Evolutionary conservation across 2,329 filamentous ascomycete species (phyloP), one percentile per base, ranked within the genome.

Genomic region (Talaromyces atroroseus): DNA sequence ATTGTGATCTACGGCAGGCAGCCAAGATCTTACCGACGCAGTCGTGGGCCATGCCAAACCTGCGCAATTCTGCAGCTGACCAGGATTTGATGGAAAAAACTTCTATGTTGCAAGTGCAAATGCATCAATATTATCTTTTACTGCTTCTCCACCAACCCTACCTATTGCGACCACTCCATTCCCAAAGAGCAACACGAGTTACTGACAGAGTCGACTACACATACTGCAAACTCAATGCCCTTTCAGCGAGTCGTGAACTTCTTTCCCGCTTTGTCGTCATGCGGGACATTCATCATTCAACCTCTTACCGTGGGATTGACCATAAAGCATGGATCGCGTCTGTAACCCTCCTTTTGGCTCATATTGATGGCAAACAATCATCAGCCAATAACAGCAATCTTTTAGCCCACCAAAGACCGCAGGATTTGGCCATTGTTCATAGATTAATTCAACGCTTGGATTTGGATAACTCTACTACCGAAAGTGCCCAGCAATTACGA

Each of bases 111-210:
- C 49, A 59, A 12, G 21, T 57, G 12, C 64, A 65, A 32, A 59
- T 63, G 45, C 63, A 65, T 42, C 63, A 66, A 20, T 57, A 64
- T 29, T 66, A 64, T 45, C 47, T 65, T 48, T 44, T 62, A 20
- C 52, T 63, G 5, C 52, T 64, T 21, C 52, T 63, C 2, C 62
- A 64, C 29, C 63, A 64, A 36, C 63, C 64, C 23, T 63, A 64
- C 46, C n/a, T 62, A 18, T 46, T 62, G 6, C 42, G 36, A 16
- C n/a, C 10, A 8, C 20, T 18, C 8, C 18, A 44, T 44, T 23
- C 11, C 20, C 21, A 24, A 52, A 3, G n/a, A 34, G 16, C n/a
- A 18, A 11, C 5, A 1, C n/a, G 26, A 8, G 16, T 24, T 5
- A 20, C 20, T 24, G 21, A n/a, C 36, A n/a, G 23, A 16, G 12